A percentile compares a stretch with the other conserved stretches of the same genome.
Conservation (phyloP, 73 alveolate species). For the Loxodes magnus region DNA sequence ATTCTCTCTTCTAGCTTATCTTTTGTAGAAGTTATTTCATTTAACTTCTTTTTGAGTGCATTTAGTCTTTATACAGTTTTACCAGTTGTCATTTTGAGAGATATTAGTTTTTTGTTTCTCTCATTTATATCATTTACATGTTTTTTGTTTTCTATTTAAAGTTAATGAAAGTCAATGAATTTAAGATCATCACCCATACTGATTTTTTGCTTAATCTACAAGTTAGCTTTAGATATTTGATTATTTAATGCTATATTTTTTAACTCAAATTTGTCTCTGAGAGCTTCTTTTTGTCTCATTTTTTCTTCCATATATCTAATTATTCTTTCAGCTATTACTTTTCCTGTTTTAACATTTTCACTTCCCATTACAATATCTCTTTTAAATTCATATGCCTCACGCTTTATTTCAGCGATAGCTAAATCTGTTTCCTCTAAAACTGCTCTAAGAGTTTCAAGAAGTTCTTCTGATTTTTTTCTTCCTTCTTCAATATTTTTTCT, state of each 20-base stretch:
- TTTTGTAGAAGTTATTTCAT: too few relatives aligned
- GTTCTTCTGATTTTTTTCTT: slow-evolving; percentile 66
- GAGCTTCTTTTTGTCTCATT: slow-evolving; percentile 60
- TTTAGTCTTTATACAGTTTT: slow-evolving; percentile 61
- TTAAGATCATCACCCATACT: slow-evolving; percentile 91
- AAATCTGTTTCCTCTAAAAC: slow-evolving; percentile 77
- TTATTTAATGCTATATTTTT: slow-evolving; percentile 56
- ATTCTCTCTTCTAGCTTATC: too few relatives aligned
- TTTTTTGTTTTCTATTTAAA: slow-evolving; percentile 90
- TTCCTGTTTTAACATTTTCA: slow-evolving; percentile 77
- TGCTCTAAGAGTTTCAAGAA: slow-evolving; percentile 66
- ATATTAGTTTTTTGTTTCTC: slow-evolving; percentile 71
- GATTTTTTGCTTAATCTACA: slow-evolving; percentile 78
- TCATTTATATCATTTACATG: slow-evolving; percentile 89
- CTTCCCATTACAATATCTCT: slow-evolving; percentile 63
- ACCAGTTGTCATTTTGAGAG: slow-evolving; percentile 82
- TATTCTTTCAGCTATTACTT: slow-evolving; percentile 73
- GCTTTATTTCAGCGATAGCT: slow-evolving; percentile 70
- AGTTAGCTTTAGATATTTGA: slow-evolving; percentile 62
- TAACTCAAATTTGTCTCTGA: slow-evolving; percentile 53
- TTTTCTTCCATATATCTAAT: slow-evolving; percentile 77
- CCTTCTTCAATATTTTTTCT: slow-evolving; percentile 71
- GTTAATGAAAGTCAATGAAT: slow-evolving; percentile 86
- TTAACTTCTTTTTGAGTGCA: slow-evolving; percentile 45
- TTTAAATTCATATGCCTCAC: slow-evolving; percentile 80